Percentiles rank a stretch among this genome's conserved stretches.
These are phyloP conservation scores for Neoboletus magnificus DNA, from an alignment of 768 basidiomycete genomes.

Conservation along the genomic window DNA sequence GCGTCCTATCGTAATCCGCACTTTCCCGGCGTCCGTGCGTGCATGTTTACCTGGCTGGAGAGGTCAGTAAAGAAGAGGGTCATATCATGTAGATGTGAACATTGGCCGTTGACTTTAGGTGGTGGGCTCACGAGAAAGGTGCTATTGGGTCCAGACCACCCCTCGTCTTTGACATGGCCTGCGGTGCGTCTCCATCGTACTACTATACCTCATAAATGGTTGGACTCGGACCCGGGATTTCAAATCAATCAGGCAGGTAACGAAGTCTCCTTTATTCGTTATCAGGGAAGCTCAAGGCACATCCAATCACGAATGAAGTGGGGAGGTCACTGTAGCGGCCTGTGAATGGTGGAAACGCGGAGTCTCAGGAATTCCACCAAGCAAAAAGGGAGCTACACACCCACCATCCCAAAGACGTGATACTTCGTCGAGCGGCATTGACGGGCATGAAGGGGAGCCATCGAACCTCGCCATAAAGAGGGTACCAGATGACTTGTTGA, in stretches of 20 bases:
- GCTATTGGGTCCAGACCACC: slow-evolving; percentile 13
- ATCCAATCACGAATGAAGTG: slow-evolving; percentile 36
- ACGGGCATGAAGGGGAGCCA: background rate
- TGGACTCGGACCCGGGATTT: background rate
- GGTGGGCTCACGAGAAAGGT: slow-evolving; percentile 23
- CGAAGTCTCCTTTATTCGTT: background rate
- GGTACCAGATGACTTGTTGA: slow-evolving; percentile 17
- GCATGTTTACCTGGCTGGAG: slow-evolving; percentile 52
- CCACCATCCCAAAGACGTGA: background rate
- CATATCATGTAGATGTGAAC: background rate
- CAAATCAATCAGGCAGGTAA: slow-evolving; percentile 22
- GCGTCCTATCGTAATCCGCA: slow-evolving; percentile 71
- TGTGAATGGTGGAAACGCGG: slow-evolving; percentile 57
- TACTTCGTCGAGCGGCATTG: background rate
- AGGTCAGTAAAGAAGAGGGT: slow-evolving; percentile 31
- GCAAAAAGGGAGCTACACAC: slow-evolving; percentile 1
- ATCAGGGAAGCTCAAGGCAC: slow-evolving; percentile 23
- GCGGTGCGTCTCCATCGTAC: slow-evolving; percentile 18
- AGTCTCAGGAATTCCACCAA: slow-evolving; percentile 20
- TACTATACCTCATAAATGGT: no score
- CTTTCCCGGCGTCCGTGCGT: slow-evolving; percentile 60
- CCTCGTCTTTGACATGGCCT: slow-evolving; percentile 29
- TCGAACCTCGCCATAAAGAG: background rate
- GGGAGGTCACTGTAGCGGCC: slow-evolving; percentile 59
- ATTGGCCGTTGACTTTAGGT: slow-evolving; percentile 18